Conservation (phyloP, 2,329 filamentous ascomycete genomes). For the Cladobotryum protrusum region DNA sequence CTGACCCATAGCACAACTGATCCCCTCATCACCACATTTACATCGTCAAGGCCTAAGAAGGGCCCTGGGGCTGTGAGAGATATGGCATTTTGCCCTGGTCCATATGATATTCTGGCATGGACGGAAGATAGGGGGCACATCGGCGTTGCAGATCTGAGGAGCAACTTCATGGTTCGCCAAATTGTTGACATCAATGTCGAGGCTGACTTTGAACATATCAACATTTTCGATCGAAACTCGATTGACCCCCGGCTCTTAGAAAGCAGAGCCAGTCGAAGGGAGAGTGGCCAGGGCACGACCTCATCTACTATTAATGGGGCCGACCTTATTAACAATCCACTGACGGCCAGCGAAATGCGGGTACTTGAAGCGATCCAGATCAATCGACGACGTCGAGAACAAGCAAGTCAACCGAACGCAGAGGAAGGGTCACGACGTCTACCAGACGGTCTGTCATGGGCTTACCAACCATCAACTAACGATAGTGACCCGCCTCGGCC, state of each 20-base stretch:
- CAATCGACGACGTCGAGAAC: slow-evolving; percentile 46
- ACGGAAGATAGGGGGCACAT: slow-evolving; percentile 78
- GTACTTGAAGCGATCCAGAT: slow-evolving; percentile 52
- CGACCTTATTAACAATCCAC: slow-evolving; percentile 43
- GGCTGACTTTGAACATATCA: slow-evolving; percentile 49
- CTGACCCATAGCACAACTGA: slow-evolving; percentile 42
- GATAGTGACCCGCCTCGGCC: slow-evolving; percentile 22
- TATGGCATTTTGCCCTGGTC: slow-evolving; percentile 86
- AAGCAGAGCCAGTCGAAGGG: slow-evolving; percentile 16
- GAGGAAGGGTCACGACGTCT: slow-evolving; percentile 18
- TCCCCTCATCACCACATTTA: slow-evolving; percentile 68
- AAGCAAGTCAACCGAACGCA: slow-evolving; percentile 25
- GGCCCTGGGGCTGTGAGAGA: slow-evolving; percentile 75
- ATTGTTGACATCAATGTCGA: slow-evolving; percentile 58
- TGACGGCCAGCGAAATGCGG: slow-evolving; percentile 48
- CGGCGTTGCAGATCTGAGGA: slow-evolving; percentile 67
- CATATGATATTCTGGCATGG: slow-evolving; percentile 89
- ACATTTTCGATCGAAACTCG: slow-evolving; percentile 49
- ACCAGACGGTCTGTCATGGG: slow-evolving; percentile 15
- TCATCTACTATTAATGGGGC: slow-evolving; percentile 21
- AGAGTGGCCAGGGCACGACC: neutral
- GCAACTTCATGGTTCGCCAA: slow-evolving; percentile 61
- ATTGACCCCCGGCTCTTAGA: slow-evolving; percentile 50
- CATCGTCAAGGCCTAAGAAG: slow-evolving; percentile 66
- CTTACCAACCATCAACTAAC: slow-evolving; percentile 15